Evolutionary conservation across 352 stramenopile species (phyloP).

Genomic region (Globisporangium emineosum): DNA sequence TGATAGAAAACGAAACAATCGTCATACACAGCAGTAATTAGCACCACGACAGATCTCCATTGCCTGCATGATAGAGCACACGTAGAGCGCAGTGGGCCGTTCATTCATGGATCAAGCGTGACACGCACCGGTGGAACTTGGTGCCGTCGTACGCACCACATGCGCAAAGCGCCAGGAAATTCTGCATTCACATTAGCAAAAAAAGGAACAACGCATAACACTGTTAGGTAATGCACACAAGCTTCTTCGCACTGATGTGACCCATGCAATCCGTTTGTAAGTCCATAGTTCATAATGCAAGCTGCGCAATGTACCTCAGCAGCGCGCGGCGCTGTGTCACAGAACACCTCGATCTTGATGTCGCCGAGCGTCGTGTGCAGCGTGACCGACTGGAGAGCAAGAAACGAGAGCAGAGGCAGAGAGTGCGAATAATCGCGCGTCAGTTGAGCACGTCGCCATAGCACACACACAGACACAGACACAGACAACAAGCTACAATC

Average conservation of each 20-base stretch:
- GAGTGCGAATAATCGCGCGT: neutral
- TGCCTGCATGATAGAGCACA: too few species aligned
- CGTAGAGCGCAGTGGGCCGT: neutral
- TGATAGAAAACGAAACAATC: conserved; percentile 13
- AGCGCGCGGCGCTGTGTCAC: conserved; percentile 90
- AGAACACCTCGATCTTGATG: conserved; percentile 97
- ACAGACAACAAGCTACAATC: too few species aligned
- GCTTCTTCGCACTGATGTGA: neutral
- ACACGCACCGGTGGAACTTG: conserved; percentile 84
- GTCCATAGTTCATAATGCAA: neutral
- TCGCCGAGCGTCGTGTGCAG: conserved; percentile 94
- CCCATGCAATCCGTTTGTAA: neutral
- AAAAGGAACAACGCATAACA: neutral
- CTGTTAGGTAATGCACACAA: too few species aligned
- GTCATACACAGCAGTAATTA: neutral
- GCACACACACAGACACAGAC: neutral
- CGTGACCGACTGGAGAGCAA: conserved; percentile 82
- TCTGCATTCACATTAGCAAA: conserved; percentile 64
- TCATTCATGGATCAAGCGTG: neutral
- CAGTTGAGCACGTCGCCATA: neutral
- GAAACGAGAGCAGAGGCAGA: neutral
- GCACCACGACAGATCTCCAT: neutral
- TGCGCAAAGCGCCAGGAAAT: conserved; percentile 95
- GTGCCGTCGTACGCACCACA: conserved; percentile 88
- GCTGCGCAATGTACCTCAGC: conserved; percentile 39